Base-by-base conservation (phyloP, 1,139 yeast species). In the Candida glucosophila region DNA sequence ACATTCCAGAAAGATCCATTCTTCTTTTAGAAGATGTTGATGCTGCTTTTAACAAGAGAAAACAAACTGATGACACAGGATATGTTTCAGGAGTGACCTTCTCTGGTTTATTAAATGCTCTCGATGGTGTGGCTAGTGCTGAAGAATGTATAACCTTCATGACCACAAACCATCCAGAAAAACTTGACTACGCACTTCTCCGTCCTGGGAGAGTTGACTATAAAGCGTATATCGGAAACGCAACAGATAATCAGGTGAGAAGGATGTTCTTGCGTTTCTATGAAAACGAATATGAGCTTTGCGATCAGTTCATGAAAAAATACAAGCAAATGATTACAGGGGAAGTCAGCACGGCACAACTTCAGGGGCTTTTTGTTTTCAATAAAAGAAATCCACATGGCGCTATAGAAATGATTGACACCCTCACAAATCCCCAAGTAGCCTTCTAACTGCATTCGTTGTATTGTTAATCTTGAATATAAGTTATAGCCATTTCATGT, bases 41-140 rank as follows among this genome's bases (percentile, higher is more conserved):
- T 55, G 94, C 97, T 0, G 98, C 98, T 0, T 90, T 90, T 55
- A 80, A 77, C 41, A 75, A 77, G 42, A 70, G 98, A 44, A 73
- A 72, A 21, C 94, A 85, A 45, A 57, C 76, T 1, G 74, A 67
- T 7, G 95, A 83, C n/a, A 73, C 74, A 40, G 86, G 88, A 0
- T 81, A 64, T 48, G 49, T 50, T 15, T 76, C 93, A 1, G 95
- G 95, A 10, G 96, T 92, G 14, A 90, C 99, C 1, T 92, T 90
- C 47, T 82, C 95, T 25, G 99, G 98, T 0, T 63, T 90, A 27
- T 60, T 90, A 34, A 90, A 90, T 49, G 95, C 98, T 0, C 63
- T 90, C 25, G 99, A 90, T 49, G 99, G 98, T 26, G 98, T 90
- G n/a, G 94, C 97, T 2, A 82, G 95, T 23, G 95, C 97, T 2